Conservation (phyloP, 148 eudicot species). For the Rhododendron vialii region DNA sequence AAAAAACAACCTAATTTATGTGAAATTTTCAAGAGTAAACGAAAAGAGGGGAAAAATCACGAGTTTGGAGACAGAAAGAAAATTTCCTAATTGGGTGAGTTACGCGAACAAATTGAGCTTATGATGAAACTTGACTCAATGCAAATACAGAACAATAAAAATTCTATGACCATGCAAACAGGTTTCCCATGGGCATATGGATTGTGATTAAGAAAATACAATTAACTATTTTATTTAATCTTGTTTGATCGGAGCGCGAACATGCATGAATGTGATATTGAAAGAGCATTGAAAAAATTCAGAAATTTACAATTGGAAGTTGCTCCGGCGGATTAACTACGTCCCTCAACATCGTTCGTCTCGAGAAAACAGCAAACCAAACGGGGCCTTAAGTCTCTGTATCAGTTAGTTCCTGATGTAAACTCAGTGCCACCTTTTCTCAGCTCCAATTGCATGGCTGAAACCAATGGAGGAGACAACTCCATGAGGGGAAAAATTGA, state of each 20-base stretch:
- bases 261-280: neutral
- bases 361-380: neutral
- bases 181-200: neutral
- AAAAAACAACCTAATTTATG: too few relatives aligned
- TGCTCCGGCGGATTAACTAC: slow-evolving; percentile 29
- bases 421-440: slow-evolving; percentile 6
- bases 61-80: too few relatives aligned
- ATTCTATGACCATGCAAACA: neutral
- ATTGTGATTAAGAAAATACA: neutral
- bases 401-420: neutral
- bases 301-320: slow-evolving; percentile 21
- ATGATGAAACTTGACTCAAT: neutral
- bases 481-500: neutral
- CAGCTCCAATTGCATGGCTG: slow-evolving; percentile 15
- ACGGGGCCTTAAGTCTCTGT: neutral
- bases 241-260: neutral
- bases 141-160: too few relatives aligned
- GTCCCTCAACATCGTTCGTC: slow-evolving; percentile 22
- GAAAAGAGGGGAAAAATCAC: too few relatives aligned
- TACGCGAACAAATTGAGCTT: neutral
- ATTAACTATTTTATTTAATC: neutral
- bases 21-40: too few relatives aligned
- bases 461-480: slow-evolving; percentile 10
- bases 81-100: too few relatives aligned
- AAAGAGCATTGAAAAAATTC: neutral